phyloP scores from a whole-genome alignment of 2,329 filamentous ascomycete species.

The Trematosphaeria pertusa region DNA sequence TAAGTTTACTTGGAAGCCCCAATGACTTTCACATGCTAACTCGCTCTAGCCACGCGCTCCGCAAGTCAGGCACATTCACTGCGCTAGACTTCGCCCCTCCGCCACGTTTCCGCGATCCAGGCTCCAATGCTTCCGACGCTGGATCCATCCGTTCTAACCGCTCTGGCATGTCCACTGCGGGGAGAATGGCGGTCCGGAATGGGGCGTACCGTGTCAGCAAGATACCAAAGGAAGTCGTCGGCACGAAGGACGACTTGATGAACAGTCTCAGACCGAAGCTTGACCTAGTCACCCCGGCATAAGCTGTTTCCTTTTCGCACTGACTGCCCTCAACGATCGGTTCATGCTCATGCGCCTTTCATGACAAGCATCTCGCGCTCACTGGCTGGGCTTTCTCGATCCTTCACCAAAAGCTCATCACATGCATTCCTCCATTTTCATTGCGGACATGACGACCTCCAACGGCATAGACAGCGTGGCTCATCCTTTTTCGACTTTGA shows the following conservation, averaged over 20 bases:
- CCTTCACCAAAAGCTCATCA: conserved; percentile 31
- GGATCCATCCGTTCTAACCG: conserved; percentile 70
- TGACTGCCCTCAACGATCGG: conserved; percentile 16
- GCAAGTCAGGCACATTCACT: conserved; percentile 81
- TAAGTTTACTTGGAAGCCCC: conserved; percentile 61
- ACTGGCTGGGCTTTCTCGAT: conserved; percentile 39
- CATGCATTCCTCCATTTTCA: conserved; percentile 23
- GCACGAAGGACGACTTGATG: conserved; percentile 72
- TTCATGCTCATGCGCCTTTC: conserved; percentile 18
- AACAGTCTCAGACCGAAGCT: conserved; percentile 64
- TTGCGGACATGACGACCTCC: conserved; percentile 37
- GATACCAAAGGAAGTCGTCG: conserved; percentile 81
- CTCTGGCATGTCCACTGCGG: conserved; percentile 77
- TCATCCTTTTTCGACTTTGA: conserved; percentile 16
- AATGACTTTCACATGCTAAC: conserved; percentile 31
- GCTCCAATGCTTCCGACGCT: conserved; percentile 51
- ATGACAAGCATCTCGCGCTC: conserved; percentile 38
- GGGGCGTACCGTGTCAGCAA: conserved; percentile 88
- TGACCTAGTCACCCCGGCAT: conserved; percentile 53
- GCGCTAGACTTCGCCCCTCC: conserved; percentile 82
- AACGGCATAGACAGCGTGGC: conserved; percentile 39
- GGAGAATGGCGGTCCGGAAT: conserved; percentile 72
- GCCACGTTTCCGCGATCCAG: conserved; percentile 67
- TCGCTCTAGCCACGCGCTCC: conserved; percentile 67
- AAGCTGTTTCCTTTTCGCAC: conserved; percentile 18